Conservation (phyloP, 129 eudicot species). For the Flaveria trinervia region DNA sequence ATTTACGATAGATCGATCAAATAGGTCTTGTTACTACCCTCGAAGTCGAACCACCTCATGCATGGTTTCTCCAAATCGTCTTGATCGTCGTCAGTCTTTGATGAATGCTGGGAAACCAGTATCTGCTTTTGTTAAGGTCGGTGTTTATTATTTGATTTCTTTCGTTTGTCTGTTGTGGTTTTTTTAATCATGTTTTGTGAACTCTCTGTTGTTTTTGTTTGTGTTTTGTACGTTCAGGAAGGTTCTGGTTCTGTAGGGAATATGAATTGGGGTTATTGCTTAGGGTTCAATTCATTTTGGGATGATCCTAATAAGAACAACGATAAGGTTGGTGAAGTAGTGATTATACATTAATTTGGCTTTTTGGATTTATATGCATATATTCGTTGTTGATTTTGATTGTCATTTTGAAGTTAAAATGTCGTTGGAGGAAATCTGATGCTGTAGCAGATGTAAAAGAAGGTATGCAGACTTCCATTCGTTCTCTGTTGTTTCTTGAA, state of each 20-base stretch:
- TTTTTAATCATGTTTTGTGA: neutral
- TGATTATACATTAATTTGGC: neutral
- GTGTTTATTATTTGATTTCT: neutral
- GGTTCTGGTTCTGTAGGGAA: conserved; percentile 12
- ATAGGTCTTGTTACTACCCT: neutral
- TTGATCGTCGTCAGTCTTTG: neutral
- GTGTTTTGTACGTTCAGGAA: conserved; percentile 1
- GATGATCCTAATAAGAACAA: neutral
- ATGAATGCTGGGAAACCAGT: conserved; percentile 19
- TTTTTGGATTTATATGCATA: neutral
- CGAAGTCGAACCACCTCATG: conserved; percentile 1
- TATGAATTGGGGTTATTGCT: neutral
- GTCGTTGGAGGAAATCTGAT: conserved; percentile 28
- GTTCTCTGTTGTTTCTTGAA: neutral
- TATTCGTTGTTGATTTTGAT: neutral
- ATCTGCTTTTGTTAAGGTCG: conserved; percentile 30
- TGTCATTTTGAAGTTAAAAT: conserved; percentile 25
- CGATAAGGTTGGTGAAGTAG: conserved; percentile 20
- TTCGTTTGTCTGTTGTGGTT: neutral
- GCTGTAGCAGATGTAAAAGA: conserved; percentile 25
- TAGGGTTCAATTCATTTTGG: neutral
- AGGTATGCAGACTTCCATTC: conserved; percentile 11
- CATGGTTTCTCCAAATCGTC: neutral
- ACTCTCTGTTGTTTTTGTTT: neutral
- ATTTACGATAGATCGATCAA: neutral